phyloP scores from a whole-genome alignment of 345 rosid genomes.

The Adansonia digitata region DNA sequence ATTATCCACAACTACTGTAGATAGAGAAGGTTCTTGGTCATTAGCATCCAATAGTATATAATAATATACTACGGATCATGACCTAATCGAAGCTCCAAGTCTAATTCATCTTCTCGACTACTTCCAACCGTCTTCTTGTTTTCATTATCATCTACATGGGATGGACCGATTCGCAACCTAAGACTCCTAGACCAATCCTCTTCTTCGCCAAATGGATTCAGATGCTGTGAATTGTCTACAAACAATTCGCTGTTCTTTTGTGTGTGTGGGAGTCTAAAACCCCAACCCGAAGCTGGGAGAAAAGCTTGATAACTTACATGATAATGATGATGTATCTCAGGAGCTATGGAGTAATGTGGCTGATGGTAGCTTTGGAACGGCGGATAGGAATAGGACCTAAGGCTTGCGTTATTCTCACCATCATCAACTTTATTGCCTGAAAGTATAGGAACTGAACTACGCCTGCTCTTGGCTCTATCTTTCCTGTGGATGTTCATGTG shows the following conservation, averaged over 20 bases:
- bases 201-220: conserved; percentile 25
- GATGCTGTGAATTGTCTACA: conserved; percentile 20
- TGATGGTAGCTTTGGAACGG: conserved; percentile 26
- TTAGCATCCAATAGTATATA: neutral
- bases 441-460: conserved; percentile 16
- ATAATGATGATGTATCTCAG: no score
- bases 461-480: conserved; percentile 57
- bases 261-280: conserved; percentile 19
- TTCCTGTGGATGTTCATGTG: conserved; percentile 94
- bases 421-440: conserved; percentile 27
- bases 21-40: neutral
- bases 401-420: conserved; percentile 14
- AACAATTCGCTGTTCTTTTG: conserved; percentile 24
- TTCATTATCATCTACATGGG: conserved; percentile 17
- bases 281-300: conserved; percentile 31
- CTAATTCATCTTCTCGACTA: conserved; percentile 53
- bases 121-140: conserved; percentile 16
- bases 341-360: conserved; percentile 17
- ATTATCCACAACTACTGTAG: neutral
- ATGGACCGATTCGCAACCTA: conserved; percentile 47
- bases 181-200: conserved; percentile 39
- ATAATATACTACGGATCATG: conserved; percentile 28
- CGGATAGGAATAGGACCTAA: conserved; percentile 17
- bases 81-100: conserved; percentile 95
- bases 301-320: conserved; percentile 27